phyloP scores from a whole-genome alignment of 2,329 filamentous ascomycete genomes.

The Cladosporium halotolerans region DNA sequence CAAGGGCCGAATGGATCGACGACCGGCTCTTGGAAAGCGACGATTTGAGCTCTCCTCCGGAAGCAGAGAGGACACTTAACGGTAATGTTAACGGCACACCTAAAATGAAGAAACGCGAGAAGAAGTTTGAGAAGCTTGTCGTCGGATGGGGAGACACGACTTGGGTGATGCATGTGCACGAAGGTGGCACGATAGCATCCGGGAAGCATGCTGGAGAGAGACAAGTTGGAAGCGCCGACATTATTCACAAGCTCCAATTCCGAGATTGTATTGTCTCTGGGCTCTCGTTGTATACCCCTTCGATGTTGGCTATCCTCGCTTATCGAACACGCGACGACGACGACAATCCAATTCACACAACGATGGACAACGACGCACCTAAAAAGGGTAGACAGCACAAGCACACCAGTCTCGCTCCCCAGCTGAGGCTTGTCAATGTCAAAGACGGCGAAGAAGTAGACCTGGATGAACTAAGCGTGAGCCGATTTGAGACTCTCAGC shows the following conservation, averaged over 20 bases:
- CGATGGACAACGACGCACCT: constrained; percentile 49
- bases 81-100: constrained; percentile 23
- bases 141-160: constrained; percentile 95
- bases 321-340: constrained; percentile 72
- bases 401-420: constrained; percentile 75
- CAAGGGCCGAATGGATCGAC: constrained; percentile 87
- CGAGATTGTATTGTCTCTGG: constrained; percentile 96
- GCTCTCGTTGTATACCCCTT: constrained; percentile 92
- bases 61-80: constrained; percentile 22
- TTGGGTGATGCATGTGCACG: constrained; percentile 89
- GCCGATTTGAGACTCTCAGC: constrained; percentile 76
- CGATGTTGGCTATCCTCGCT: constrained; percentile 81
- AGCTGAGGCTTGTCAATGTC: constrained; percentile 85
- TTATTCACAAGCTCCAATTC: constrained; percentile 83
- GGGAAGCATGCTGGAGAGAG: constrained; percentile 64
- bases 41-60: constrained; percentile 46
- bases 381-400: constrained; percentile 62
- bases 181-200: constrained; percentile 56
- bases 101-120: constrained; percentile 9
- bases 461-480: constrained; percentile 72
- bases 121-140: constrained; percentile 64
- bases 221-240: constrained; percentile 74
- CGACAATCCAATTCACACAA: constrained; percentile 44
- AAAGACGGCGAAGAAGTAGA: constrained; percentile 76
- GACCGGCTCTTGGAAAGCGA: constrained; percentile 71